A percentile compares a stretch with the other conserved stretches of the same genome.
Conservation (phyloP, 2,329 filamentous ascomycete species). For the Sclerotinia spermophila region DNA sequence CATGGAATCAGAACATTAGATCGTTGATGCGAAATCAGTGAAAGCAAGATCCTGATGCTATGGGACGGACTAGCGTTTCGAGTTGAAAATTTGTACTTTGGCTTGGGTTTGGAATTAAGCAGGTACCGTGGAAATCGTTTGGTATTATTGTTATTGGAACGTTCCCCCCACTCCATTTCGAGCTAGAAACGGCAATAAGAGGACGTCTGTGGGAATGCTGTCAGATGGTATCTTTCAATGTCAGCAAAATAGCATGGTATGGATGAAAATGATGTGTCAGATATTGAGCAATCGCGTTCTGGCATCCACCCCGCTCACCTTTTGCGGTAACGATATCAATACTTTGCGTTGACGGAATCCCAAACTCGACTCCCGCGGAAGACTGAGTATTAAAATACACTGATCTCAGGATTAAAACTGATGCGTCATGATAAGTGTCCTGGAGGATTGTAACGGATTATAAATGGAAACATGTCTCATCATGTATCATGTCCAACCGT, state of each 20-base stretch:
- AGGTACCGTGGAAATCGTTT: neutral
- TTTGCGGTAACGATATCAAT: neutral
- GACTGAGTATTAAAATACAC: too few species aligned
- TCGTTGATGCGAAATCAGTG: too few species aligned
- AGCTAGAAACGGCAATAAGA: neutral
- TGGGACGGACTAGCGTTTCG: neutral
- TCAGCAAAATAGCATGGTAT: neutral
- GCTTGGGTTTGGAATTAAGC: neutral
- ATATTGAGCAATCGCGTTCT: neutral
- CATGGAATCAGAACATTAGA: neutral
- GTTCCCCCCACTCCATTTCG: neutral
- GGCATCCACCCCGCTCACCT: neutral
- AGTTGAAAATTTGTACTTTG: neutral
- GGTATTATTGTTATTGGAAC: neutral
- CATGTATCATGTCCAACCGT: too few species aligned
- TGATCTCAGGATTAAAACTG: too few species aligned
- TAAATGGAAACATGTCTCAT: too few species aligned
- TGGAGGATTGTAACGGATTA: too few species aligned
- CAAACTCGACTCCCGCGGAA: too few species aligned
- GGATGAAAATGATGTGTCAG: neutral
- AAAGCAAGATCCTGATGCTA: too few species aligned
- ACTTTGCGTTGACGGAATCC: too few species aligned
- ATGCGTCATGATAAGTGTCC: too few species aligned
- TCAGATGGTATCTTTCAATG: neutral
- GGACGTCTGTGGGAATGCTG: neutral